Conservation (phyloP, 352 stramenopile species). For the Thalassiosira exigua region DNA sequence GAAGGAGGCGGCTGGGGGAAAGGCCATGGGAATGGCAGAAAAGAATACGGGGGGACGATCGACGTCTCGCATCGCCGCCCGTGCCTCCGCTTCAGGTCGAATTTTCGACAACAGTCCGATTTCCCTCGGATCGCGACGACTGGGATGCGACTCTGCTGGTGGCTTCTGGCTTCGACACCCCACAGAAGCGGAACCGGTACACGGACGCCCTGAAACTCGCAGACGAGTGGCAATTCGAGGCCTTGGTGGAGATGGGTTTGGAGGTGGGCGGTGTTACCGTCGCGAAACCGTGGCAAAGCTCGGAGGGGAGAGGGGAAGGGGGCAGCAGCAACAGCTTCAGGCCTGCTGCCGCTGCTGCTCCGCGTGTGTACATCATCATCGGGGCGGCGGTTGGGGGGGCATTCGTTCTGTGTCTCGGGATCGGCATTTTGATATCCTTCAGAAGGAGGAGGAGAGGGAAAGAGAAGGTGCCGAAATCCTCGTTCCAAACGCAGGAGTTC, state of each 20-base stretch:
- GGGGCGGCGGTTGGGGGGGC: conserved; percentile 25
- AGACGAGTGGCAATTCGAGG: conserved; percentile 24
- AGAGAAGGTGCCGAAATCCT: not conserved
- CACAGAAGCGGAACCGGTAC: conserved; percentile 21
- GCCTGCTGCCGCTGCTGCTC: too few species aligned
- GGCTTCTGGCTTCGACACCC: conserved; percentile 23
- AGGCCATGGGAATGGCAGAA: too few species aligned
- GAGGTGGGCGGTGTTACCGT: conserved; percentile 25
- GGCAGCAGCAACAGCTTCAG: conserved; percentile 6
- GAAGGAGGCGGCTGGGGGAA: too few species aligned
- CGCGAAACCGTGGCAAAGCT: conserved; percentile 4
- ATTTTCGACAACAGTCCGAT: conserved; percentile 15
- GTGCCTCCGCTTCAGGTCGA: conserved; percentile 20
- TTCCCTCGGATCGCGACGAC: conserved; percentile 9
- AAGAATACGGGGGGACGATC: too few species aligned
- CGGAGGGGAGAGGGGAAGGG: not conserved
- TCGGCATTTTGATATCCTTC: conserved; percentile 1
- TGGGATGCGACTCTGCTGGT: conserved; percentile 33
- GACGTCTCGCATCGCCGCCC: too few species aligned
- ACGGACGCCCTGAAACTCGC: conserved; percentile 31
- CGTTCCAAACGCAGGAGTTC: not conserved
- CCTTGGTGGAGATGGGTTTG: conserved; percentile 22
- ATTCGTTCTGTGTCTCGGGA: conserved; percentile 2
- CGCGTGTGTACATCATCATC: conserved; percentile 15
- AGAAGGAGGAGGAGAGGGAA: conserved; percentile 12